Evolutionary conservation across 257 asterid species (phyloP).

Genomic region (Solanum habrochaites): DNA sequence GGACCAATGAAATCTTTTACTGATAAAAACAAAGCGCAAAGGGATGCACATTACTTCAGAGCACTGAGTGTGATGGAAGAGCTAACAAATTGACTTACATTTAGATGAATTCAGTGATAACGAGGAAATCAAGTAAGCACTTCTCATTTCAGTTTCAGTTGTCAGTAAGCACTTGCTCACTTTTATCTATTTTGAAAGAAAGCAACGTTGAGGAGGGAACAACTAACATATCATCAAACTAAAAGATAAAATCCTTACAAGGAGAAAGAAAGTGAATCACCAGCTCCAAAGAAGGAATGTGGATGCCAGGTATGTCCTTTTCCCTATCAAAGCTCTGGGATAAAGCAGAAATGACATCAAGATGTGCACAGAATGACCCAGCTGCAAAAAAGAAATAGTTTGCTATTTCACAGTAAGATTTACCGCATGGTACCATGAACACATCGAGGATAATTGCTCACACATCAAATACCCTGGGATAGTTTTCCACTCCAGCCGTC

Average conservation of each 20-base stretch:
- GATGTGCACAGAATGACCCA: background rate
- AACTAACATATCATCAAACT: background rate
- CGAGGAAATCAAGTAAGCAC: background rate
- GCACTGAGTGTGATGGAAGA: background rate
- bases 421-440: conserved; percentile 96
- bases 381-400: background rate
- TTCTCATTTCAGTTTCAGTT: background rate
- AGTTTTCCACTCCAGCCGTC: conserved; percentile 56
- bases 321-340: conserved; percentile 81
- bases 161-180: background rate
- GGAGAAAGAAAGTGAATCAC: conserved; percentile 85
- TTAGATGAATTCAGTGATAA: background rate
- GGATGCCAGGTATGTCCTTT: conserved; percentile 60
- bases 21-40: background rate
- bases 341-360: background rate
- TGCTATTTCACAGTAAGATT: background rate
- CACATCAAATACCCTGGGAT: conserved; percentile 46
- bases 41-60: background rate
- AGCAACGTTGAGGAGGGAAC: background rate
- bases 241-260: conserved; percentile 48
- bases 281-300: conserved; percentile 77
- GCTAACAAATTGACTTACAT: background rate
- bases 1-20: background rate
- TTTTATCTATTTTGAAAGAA: background rate
- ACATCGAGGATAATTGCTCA: conserved; percentile 70